Evolutionary conservation across 495 filamentous ascomycete genomes (phyloP).

Genomic region (Penicillium taxi): DNA sequence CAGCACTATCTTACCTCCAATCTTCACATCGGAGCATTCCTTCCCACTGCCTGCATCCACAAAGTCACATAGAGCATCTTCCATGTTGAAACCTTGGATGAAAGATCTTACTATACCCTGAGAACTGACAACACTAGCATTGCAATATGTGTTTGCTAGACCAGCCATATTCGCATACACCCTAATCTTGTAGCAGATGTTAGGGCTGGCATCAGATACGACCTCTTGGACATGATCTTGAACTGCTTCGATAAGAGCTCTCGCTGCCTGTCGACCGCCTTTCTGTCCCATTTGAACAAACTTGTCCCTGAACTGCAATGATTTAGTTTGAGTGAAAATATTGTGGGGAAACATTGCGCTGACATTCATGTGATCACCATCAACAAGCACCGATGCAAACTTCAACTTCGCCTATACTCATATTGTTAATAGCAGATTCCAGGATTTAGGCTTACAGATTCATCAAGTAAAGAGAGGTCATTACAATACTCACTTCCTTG

Average conservation of each 20-base stretch:
- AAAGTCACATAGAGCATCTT: conserved; percentile 21
- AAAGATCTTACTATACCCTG: conserved; percentile 12
- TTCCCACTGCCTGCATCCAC: conserved; percentile 28
- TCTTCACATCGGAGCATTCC: conserved; percentile 28
- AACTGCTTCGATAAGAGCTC: conserved; percentile 10
- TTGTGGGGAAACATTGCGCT: conserved; percentile 2
- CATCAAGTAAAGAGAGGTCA: not conserved
- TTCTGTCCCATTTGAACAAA: conserved; percentile 14
- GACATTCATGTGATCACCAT: conserved; percentile 30
- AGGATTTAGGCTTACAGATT: not conserved
- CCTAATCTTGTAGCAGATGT: conserved; percentile 16
- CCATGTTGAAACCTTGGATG: conserved; percentile 28
- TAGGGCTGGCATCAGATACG: conserved; percentile 4
- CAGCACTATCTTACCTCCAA: conserved; percentile 15
- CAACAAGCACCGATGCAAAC: conserved; percentile 24
- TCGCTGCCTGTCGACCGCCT: conserved; percentile 20
- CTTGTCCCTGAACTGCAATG: conserved; percentile 12
- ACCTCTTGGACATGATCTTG: conserved; percentile 10
- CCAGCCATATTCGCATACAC: conserved; percentile 26
- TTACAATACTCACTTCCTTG: conserved; percentile 11
- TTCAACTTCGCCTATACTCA: conserved; percentile 11
- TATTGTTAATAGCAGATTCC: not conserved
- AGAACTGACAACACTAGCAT: conserved; percentile 7
- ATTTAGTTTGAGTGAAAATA: not conserved
- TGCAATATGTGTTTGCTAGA: conserved; percentile 18